A percentile compares a stretch with the other conserved stretches of the same genome.
phyloP scores from a whole-genome alignment of 2,329 filamentous ascomycete species.

The Pezicula neosporulosa region DNA sequence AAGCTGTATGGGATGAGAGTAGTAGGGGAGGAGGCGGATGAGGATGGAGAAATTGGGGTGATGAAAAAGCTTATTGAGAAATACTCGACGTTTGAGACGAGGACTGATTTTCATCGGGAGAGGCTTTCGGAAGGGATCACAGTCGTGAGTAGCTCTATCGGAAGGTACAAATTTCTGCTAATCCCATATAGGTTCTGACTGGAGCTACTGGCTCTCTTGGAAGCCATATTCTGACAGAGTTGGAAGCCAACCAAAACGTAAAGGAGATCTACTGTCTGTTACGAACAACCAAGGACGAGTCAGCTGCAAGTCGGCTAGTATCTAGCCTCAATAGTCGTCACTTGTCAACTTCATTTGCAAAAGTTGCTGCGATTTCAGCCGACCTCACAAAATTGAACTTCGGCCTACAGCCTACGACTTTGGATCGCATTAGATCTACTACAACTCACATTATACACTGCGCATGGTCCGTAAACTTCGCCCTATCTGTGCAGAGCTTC shows the following conservation, averaged over 20 bases:
- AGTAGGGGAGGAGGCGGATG: conserved; percentile 26
- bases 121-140: conserved; percentile 15
- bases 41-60: conserved; percentile 27
- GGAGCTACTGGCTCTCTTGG: conserved; percentile 65
- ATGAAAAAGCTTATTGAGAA: conserved; percentile 41
- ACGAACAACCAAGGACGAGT: conserved; percentile 31
- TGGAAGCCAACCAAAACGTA: conserved; percentile 54
- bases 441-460: conserved; percentile 46
- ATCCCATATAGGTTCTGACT: conserved; percentile 44
- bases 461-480: conserved; percentile 55
- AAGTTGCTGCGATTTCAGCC: conserved; percentile 34
- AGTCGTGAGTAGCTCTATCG: neutral
- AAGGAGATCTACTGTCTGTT: conserved; percentile 49
- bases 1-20: conserved; percentile 38
- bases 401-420: conserved; percentile 29
- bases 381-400: conserved; percentile 36
- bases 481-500: conserved; percentile 45
- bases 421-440: conserved; percentile 23
- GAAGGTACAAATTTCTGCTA: conserved; percentile 3
- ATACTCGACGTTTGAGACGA: conserved; percentile 32
- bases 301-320: conserved; percentile 11
- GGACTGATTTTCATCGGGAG: neutral
- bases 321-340: conserved; percentile 29
- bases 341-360: conserved; percentile 26
- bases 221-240: conserved; percentile 53